A percentile compares a stretch with the other conserved stretches of the same genome.
These are phyloP conservation scores for Babesia bigemina DNA, from an alignment of 169 alveolate genomes.

Conservation along the genomic window DNA sequence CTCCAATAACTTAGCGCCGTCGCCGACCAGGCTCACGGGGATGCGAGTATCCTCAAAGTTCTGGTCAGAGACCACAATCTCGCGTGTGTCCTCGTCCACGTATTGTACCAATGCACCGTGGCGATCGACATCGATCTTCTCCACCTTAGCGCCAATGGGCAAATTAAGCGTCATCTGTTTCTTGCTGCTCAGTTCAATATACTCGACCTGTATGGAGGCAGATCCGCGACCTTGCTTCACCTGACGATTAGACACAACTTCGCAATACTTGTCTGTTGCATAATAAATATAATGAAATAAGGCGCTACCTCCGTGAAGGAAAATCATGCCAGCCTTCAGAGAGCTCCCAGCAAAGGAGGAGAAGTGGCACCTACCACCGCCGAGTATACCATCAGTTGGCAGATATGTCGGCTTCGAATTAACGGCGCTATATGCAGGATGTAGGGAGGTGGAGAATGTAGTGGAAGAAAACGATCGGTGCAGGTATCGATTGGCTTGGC, in stretches of 20 bases:
- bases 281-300: background rate
- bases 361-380: conserved; percentile 2
- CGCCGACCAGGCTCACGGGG: conserved; percentile 37
- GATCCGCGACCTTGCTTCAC: conserved; percentile 68
- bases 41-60: conserved; percentile 53
- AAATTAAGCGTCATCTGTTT: conserved; percentile 48
- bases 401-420: background rate
- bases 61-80: conserved; percentile 57
- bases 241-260: conserved; percentile 57
- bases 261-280: conserved; percentile 55
- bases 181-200: conserved; percentile 49
- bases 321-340: conserved; percentile 61
- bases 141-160: conserved; percentile 65
- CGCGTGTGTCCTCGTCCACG: conserved; percentile 56
- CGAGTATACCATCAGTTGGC: background rate
- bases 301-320: conserved; percentile 50
- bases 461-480: too few relatives aligned
- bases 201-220: conserved; percentile 64
- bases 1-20: conserved; percentile 29
- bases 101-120: conserved; percentile 49
- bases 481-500: too few relatives aligned
- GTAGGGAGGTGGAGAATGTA: too few relatives aligned
- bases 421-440: too few relatives aligned
- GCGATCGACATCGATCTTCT: conserved; percentile 55
- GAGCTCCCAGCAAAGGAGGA: conserved; percentile 52